Base-by-base conservation (phyloP, 1,284 basidiomycete genomes). In the Tilletia walkeri region DNA sequence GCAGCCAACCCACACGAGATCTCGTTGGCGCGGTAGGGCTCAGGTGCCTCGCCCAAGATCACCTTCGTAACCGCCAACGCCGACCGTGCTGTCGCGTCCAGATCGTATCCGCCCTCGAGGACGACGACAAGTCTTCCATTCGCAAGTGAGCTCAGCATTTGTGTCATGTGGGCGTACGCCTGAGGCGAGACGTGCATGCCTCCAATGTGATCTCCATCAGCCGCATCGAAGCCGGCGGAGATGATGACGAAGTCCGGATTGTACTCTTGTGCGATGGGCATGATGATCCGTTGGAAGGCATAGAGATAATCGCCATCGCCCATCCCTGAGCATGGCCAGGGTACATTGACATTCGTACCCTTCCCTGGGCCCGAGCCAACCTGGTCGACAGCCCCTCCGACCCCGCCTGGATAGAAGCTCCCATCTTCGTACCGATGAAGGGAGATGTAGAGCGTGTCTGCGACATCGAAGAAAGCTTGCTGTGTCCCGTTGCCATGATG, bases 401-500 rank as follows among this genome's bases (percentile, higher is more conserved):
- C 89, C 10, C 93, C 92, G 71, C 92, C 91, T 0, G 96, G 96
- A 84, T 99, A 99, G 84, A 95, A 99, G 39, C 70, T 74, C 16
- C 80, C 80, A 63, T 90, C 89, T 74, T 97, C 95, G 83, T 95
- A 96, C 30, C 95, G 90, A 85, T 99, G 96, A 45, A 99, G 80
- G 41, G 96, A 99, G 24, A 99, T 89, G 85, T 97, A 99, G n/a
- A 99, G 86, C 18, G 99, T 92, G 54, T 89, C 89, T 0, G 91
- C 89, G 80, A 98, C 94, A 73, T 95, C 90, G 80, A 94, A 91
- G 84, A 99, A 99, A 0, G 94, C 93, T 66, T 91, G 88, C 82
- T 99, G 96, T 0, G 95, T 99, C 4, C 96, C 96, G 82, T 99
- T 99, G 0, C 95, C 95, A 83, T 99, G 95, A 84, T 99, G 95